phyloP scores from a whole-genome alignment of 768 basidiomycete genomes.

The Tubosaeta brunneosetosa region DNA sequence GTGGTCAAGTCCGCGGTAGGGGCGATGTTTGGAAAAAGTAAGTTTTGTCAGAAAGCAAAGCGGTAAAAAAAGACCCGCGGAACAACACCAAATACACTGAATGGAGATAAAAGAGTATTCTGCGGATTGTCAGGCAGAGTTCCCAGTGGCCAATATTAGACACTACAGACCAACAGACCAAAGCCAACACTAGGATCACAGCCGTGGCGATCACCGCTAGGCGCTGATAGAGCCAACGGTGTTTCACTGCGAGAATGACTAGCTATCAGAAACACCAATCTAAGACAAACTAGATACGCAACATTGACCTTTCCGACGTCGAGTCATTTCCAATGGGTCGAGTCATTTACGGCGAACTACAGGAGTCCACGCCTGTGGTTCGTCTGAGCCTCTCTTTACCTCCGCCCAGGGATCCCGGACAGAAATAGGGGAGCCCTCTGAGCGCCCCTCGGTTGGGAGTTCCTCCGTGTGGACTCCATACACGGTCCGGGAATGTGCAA shows the following conservation, averaged over 20 bases:
- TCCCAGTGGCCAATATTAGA: not conserved
- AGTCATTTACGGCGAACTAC: slow-evolving; percentile 23
- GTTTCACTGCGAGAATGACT: not conserved
- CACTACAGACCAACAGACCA: not conserved
- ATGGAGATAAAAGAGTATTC: not conserved
- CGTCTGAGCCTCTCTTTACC: slow-evolving; percentile 23
- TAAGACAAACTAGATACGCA: not conserved
- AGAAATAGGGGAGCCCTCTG: not conserved
- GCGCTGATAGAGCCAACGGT: not conserved
- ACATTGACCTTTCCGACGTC: not conserved
- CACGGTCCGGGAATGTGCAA: slow-evolving; percentile 1
- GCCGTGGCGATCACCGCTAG: not conserved
- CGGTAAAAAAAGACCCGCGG: not conserved
- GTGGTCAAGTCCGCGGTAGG: not conserved
- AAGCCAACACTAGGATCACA: not conserved
- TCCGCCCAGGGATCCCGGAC: slow-evolving; percentile 22
- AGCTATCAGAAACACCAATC: slow-evolving; percentile 3
- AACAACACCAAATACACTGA: not conserved
- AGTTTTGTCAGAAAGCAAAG: not conserved
- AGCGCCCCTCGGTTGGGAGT: slow-evolving; percentile 3
- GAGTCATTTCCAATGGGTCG: slow-evolving; percentile 12
- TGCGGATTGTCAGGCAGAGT: too few species aligned
- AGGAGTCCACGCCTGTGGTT: slow-evolving; percentile 38
- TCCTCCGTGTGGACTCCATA: not conserved
- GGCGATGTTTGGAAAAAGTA: not conserved